These are phyloP conservation scores for Bondarzewia mesenterica DNA, from an alignment of 1,284 basidiomycete species.

Conservation along the genomic window DNA sequence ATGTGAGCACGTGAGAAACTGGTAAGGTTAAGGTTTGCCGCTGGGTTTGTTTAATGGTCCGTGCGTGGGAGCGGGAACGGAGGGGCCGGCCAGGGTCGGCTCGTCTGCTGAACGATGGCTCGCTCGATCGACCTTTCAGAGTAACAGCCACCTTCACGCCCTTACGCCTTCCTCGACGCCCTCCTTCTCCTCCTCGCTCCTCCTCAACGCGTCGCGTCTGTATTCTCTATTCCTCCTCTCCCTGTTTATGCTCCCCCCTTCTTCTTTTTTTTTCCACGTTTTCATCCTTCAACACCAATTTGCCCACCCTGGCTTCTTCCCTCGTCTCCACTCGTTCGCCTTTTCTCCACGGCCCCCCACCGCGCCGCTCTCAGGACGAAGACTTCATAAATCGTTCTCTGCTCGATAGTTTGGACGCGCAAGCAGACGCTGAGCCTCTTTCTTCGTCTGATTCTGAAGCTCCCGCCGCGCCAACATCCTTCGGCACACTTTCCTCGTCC, in stretches of 20 bases:
- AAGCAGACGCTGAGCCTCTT: constrained; percentile 67
- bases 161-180: not conserved
- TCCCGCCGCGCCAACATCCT: constrained; percentile 32
- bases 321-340: constrained; percentile 28
- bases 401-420: constrained; percentile 69
- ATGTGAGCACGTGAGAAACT: constrained; percentile 5
- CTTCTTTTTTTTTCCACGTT: not conserved
- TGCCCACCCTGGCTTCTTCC: constrained; percentile 60
- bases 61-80: constrained; percentile 29
- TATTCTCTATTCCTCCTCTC: not conserved
- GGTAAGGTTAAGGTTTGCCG: constrained; percentile 14
- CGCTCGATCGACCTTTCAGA: not conserved
- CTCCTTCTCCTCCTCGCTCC: not conserved
- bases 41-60: constrained; percentile 22
- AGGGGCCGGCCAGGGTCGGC: constrained; percentile 13
- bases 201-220: not conserved
- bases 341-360: constrained; percentile 21
- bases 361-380: constrained; percentile 50
- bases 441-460: constrained; percentile 48
- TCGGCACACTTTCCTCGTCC: constrained; percentile 40
- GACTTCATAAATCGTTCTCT: constrained; percentile 77
- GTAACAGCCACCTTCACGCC: not conserved
- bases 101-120: not conserved
- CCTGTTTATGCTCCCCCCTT: not conserved
- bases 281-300: constrained; percentile 5